Base-by-base conservation (phyloP, 345 rosid genomes). In the Punica granatum region DNA sequence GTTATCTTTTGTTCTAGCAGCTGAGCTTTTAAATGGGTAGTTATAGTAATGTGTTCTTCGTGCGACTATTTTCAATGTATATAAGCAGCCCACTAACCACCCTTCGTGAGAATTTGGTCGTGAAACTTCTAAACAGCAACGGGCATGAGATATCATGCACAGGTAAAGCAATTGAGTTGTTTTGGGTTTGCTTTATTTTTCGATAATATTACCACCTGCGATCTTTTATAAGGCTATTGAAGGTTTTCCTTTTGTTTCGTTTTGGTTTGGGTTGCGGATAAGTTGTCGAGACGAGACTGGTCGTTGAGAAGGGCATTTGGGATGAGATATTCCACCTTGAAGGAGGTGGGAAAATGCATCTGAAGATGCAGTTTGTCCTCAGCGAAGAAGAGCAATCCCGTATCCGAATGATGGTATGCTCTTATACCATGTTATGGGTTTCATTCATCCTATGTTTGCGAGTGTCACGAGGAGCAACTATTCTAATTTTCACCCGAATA, bases 331-430 rank as follows among this genome's bases (percentile, higher is more conserved):
- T 93, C 82, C 77, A 69, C 43, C 77, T 89, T 35, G 84, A 89
- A 77, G 96, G 89, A 69, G 87, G 90, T 32, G 90, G 98, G 61
- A 74, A 78, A 60, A 83, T 89, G 68, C 90, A 81, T 33, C 63
- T 93, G 91, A 89, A 83, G 80, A 65, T 93, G 86, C 91, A 77
- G 76, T 90, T 93, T 78, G 61, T 85, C 73, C 94, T 90, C 63
- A 90, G 78, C 19, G 96, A 93, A 72, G 90, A 89, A 66, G 98
- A 90, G 68, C 83, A 88, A 63, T 77, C 77, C 18, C 85, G 84
- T 59, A 86, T 93, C 25, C 88, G 89, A 46, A 65, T 58, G 63
- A 75, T 87, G 94, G 98, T 90, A 83, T 39, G 30, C 13, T 60
- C 18, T 31, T 35, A 4, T 30, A 37, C 28, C 10, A 36, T 46